Conservation (phyloP, 129 eudicot genomes). For the Smallanthus sonchifolius region DNA sequence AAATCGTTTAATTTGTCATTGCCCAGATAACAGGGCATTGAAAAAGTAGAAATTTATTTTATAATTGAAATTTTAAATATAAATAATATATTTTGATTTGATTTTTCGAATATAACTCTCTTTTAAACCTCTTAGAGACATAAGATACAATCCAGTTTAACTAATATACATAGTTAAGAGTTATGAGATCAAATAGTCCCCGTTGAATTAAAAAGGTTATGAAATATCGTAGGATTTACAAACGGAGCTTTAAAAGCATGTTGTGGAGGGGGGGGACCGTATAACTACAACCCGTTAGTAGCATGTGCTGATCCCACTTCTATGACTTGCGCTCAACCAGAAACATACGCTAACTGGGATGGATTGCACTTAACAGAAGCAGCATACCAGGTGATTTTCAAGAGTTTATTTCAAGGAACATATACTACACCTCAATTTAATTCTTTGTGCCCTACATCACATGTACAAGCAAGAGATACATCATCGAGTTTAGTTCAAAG, state of each 20-base stretch:
- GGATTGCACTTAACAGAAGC: constrained; percentile 67
- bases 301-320: constrained; percentile 36
- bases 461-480: constrained; percentile 16
- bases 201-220: not conserved
- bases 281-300: constrained; percentile 29
- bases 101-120: too few relatives aligned
- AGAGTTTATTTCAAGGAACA: constrained; percentile 38
- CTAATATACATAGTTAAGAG: too few relatives aligned
- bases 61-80: too few relatives aligned
- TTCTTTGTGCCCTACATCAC: constrained; percentile 4
- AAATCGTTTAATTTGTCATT: too few relatives aligned
- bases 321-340: constrained; percentile 37
- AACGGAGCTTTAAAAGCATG: constrained; percentile 49
- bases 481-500: constrained; percentile 20
- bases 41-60: too few relatives aligned
- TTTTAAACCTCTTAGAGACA: too few relatives aligned
- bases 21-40: too few relatives aligned
- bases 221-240: constrained; percentile 36
- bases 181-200: too few relatives aligned
- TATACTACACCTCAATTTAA: constrained; percentile 34
- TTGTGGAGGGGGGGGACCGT: constrained; percentile 66
- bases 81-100: too few relatives aligned
- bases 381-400: constrained; percentile 34
- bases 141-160: too few relatives aligned
- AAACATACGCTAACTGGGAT: constrained; percentile 54